phyloP scores from a whole-genome alignment of 2,329 filamentous ascomycete species.

The Alternaria triticina region DNA sequence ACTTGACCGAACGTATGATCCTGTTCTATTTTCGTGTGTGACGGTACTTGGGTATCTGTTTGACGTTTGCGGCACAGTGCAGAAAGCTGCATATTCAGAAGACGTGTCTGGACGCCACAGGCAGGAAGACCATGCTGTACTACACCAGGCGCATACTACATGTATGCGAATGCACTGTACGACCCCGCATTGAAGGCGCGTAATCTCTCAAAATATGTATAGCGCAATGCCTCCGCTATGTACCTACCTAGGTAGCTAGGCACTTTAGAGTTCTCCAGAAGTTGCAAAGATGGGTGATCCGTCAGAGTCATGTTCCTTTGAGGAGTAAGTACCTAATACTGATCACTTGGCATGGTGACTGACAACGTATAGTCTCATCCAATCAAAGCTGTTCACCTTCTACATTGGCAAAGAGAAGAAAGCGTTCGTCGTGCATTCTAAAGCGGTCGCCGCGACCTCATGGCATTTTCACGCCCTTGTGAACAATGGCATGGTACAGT shows the following conservation, averaged over 20 bases:
- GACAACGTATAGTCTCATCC: constrained; percentile 14
- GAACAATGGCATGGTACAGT: constrained; percentile 28
- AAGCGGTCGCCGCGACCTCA: constrained; percentile 26
- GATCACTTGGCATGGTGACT: neutral
- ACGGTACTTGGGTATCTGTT: neutral
- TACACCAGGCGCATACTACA: neutral
- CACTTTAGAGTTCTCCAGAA: neutral
- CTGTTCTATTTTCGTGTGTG: neutral
- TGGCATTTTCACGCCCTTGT: constrained; percentile 25
- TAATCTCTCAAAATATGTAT: neutral
- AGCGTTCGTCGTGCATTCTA: constrained; percentile 24
- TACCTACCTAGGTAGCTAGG: neutral
- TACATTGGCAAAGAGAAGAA: constrained; percentile 25
- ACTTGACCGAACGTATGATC: neutral
- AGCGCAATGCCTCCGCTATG: neutral
- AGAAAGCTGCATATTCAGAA: neutral
- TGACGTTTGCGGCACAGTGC: neutral
- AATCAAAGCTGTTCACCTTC: constrained; percentile 34
- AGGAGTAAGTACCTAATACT: constrained; percentile 5
- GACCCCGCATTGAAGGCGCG: constrained; percentile 1
- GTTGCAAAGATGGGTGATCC: constrained; percentile 6
- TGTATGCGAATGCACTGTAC: constrained; percentile 7
- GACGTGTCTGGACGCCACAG: constrained; percentile 1
- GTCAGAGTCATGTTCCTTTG: constrained; percentile 4
- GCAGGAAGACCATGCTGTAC: neutral